Percentiles rank a stretch among this genome's conserved stretches.
Evolutionary conservation across 2,329 filamentous ascomycete species (phyloP).

Genomic region (Nothophoma quercina): DNA sequence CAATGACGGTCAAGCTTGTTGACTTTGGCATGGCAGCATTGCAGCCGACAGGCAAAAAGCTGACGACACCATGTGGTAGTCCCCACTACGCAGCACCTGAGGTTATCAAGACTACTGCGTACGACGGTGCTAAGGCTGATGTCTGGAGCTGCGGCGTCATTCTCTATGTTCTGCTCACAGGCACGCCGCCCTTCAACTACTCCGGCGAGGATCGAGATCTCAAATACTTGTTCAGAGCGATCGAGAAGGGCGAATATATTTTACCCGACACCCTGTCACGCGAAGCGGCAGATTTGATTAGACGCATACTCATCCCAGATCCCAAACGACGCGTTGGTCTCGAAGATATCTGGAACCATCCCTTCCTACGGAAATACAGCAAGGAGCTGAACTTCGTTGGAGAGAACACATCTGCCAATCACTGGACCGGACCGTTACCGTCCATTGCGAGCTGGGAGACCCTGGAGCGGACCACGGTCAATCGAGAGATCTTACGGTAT

Average conservation of each 20-base stretch:
- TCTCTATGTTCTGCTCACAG: constrained; percentile 85
- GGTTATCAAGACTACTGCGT: constrained; percentile 77
- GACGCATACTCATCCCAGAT: constrained; percentile 78
- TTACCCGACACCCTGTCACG: constrained; percentile 62
- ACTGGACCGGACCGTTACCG: constrained; percentile 62
- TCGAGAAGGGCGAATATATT: constrained; percentile 58
- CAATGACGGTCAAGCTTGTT: constrained; percentile 84
- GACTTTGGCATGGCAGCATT: constrained; percentile 98
- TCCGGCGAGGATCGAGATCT: constrained; percentile 60
- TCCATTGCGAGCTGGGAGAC: constrained; percentile 69
- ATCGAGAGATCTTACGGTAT: constrained; percentile 82
- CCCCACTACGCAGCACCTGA: constrained; percentile 97
- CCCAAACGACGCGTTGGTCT: constrained; percentile 82
- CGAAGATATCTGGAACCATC: constrained; percentile 83
- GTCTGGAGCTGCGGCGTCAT: constrained; percentile 87
- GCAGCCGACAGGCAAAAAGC: constrained; percentile 78
- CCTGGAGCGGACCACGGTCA: constrained; percentile 71
- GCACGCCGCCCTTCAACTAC: constrained; percentile 78
- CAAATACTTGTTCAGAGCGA: constrained; percentile 67
- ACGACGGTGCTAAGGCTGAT: constrained; percentile 86
- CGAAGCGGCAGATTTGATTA: constrained; percentile 80
- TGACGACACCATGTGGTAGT: constrained; percentile 92
- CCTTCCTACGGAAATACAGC: constrained; percentile 84
- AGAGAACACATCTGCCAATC: constrained; percentile 59
- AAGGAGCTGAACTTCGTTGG: constrained; percentile 71